These are phyloP conservation scores for Leishmania turanica DNA, from an alignment of 208 protist species.

Conservation along the genomic window DNA sequence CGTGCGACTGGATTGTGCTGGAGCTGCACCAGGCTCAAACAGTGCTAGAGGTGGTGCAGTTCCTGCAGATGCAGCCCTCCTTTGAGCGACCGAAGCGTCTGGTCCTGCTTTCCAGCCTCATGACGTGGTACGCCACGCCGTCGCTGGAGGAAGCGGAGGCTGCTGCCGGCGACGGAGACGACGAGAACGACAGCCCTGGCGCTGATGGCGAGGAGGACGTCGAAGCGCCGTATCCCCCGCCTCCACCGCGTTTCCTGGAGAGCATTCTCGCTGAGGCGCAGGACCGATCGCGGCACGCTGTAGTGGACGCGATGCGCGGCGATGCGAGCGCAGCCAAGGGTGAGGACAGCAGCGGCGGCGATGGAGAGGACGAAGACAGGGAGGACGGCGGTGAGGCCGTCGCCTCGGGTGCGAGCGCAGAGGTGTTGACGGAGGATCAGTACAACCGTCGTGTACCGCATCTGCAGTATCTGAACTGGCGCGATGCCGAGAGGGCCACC, in stretches of 20 bases:
- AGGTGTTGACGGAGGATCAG: constrained; percentile 93
- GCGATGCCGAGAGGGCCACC: constrained; percentile 93
- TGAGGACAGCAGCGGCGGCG: constrained; percentile 23
- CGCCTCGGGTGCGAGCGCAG: constrained; percentile 22
- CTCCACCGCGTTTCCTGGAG: constrained; percentile 26
- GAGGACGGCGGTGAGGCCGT: constrained; percentile 25
- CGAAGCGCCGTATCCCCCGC: constrained; percentile 45
- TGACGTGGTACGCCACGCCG: constrained; percentile 91
- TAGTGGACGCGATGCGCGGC: constrained; percentile 31
- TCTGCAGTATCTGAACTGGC: constrained; percentile 90
- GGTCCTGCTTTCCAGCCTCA: constrained; percentile 86
- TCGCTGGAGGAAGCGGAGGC: constrained; percentile 38
- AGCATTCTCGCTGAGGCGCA: constrained; percentile 14
- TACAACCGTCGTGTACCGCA: constrained; percentile 94
- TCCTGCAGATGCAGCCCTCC: constrained; percentile 54
- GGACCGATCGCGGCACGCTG: constrained; percentile 22
- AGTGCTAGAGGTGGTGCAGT: constrained; percentile 78
- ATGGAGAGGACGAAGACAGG: constrained; percentile 22
- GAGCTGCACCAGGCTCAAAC: constrained; percentile 84
- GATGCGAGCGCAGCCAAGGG: background rate
- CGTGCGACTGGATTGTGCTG: constrained; percentile 81
- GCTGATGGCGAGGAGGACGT: constrained; percentile 21
- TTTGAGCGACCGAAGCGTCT: constrained; percentile 79
- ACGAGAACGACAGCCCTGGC: constrained; percentile 35
- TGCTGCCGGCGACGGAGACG: constrained; percentile 13